Base-by-base conservation (phyloP, 2,329 filamentous ascomycete genomes). In the Fusarium graminum region DNA sequence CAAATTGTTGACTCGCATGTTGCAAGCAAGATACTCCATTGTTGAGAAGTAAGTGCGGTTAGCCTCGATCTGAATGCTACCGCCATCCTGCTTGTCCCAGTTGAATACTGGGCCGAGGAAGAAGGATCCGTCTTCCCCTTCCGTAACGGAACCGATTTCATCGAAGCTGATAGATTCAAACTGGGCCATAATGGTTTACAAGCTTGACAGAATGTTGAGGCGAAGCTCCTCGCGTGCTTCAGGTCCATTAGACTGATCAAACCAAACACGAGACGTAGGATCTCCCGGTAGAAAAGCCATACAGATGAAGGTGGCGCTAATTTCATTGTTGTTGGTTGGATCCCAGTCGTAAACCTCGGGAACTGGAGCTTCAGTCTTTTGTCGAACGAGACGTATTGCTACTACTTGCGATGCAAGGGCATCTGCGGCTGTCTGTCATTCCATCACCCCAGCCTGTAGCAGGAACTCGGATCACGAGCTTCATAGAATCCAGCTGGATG, bases 391-490 rank as follows among this genome's bases (percentile, higher is more conserved):
- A 16, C 53, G 44, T 44, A 63, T 65, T 22, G 49, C 52, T 19
- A 43, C 36, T 14, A 36, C 59, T 38, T 65, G 53, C 14, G 62
- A 65, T 29, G 52, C 45, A 39, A 65, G 51, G 12, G 59, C 59
- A 19, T 50, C 47, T 49, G 44, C 47, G 5, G 59, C 61, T 11
- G n/a, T 22, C n/a, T 46, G 58, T 63, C 58, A 64, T 63, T 30
- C 59, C 53, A 8, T 17, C 36, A 10, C 58, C 58, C 58, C 52
- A 64, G 6, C 61, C 61, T 12, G 45, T 52, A 11, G 49, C 54
- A 17, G 62, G 62, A 13, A 59, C 42, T 26, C 53, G 50, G 12
- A 63, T 64, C 12, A 64, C 59, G 1, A 65, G 50, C n/a, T 52
- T 65, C n/a, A 32, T 11, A 7, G n/a, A 46, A 25, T 47, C 40